Conservation (phyloP, 2,329 filamentous ascomycete species). For the Cadophora sp. region DNA sequence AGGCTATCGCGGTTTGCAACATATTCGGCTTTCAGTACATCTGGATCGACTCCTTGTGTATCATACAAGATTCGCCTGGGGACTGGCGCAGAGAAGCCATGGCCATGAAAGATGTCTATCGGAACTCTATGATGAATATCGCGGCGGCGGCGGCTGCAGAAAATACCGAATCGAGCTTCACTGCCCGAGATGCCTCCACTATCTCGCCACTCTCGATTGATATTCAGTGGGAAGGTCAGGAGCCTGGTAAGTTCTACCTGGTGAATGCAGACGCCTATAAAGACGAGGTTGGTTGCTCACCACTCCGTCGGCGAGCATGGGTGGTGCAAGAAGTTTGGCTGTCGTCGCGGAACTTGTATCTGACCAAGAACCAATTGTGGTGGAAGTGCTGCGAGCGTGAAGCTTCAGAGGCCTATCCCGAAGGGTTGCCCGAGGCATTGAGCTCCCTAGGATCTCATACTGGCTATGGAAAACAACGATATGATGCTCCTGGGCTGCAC, state of each 20-base stretch:
- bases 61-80: constrained; percentile 19
- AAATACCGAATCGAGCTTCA: constrained; percentile 11
- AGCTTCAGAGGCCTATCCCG: constrained; percentile 14
- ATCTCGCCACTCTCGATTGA: constrained; percentile 1
- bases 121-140: constrained; percentile 21
- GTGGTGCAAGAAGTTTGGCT: constrained; percentile 25
- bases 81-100: constrained; percentile 19
- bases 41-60: constrained; percentile 26
- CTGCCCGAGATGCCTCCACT: neutral
- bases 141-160: constrained; percentile 15
- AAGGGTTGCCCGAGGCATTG: constrained; percentile 1
- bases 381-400: constrained; percentile 54
- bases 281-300: constrained; percentile 2
- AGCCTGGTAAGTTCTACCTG: constrained; percentile 1
- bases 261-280: neutral
- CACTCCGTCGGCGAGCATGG: constrained; percentile 25
- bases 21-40: constrained; percentile 6
- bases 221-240: neutral
- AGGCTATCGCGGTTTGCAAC: neutral
- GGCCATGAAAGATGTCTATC: constrained; percentile 19
- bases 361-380: constrained; percentile 20
- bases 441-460: neutral
- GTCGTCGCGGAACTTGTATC: constrained; percentile 20
- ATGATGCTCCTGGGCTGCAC: neutral
- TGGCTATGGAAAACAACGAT: neutral